Percentiles rank a stretch among this genome's conserved stretches.
Evolutionary conservation across 2,329 filamentous ascomycete genomes (phyloP).

Genomic region (Diplodia scrobiculata): DNA sequence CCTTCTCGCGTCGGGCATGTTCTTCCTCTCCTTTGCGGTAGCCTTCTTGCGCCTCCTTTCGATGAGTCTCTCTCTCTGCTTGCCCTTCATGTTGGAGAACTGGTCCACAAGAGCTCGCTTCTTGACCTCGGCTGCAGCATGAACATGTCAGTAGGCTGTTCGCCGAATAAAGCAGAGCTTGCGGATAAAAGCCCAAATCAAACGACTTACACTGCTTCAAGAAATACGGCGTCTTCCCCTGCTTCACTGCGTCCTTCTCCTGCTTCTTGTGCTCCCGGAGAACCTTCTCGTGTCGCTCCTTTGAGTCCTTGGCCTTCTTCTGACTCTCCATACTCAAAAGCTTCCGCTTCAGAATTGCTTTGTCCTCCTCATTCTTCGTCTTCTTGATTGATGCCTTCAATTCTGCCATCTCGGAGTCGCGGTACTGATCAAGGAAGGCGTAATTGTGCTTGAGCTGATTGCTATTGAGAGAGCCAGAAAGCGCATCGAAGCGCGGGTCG

Average conservation of each 20-base stretch:
- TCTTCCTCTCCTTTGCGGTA: conserved; percentile 76
- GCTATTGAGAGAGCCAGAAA: conserved; percentile 60
- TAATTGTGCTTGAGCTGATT: conserved; percentile 71
- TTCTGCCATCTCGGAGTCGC: conserved; percentile 76
- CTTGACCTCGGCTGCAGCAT: conserved; percentile 58
- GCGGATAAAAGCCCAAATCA: not conserved
- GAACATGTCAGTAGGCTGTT: conserved; percentile 32
- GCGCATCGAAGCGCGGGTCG: conserved; percentile 85
- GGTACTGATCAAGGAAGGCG: conserved; percentile 83
- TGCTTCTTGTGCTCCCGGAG: conserved; percentile 73
- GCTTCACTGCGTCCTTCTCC: conserved; percentile 80
- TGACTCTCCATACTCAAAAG: conserved; percentile 78
- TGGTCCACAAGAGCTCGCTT: conserved; percentile 25
- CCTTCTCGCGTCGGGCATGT: conserved; percentile 47
- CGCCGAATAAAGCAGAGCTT: not conserved
- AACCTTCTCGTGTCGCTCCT: conserved; percentile 70
- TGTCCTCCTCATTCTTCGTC: conserved; percentile 65
- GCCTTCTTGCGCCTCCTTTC: conserved; percentile 90
- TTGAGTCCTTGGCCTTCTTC: conserved; percentile 68
- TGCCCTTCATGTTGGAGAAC: conserved; percentile 27
- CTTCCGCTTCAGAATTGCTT: conserved; percentile 70
- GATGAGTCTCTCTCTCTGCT: conserved; percentile 75
- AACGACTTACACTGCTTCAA: conserved; percentile 68
- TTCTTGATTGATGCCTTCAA: conserved; percentile 69
- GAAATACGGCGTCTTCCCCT: conserved; percentile 81